Conservation (phyloP, 176 grass and related monocot species). For the Puccinellia tenuiflora region DNA sequence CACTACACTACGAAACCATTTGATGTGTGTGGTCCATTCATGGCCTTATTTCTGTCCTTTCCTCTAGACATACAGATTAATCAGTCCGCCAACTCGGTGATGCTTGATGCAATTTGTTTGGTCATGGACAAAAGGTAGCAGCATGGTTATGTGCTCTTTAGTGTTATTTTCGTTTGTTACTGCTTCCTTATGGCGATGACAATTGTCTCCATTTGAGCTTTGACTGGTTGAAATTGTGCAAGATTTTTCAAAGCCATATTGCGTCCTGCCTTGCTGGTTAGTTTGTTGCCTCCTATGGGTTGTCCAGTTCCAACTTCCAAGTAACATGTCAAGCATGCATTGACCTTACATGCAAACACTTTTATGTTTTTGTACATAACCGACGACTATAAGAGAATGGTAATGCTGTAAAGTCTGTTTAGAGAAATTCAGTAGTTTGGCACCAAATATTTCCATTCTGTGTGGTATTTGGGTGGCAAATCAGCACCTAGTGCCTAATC, state of each 20-base stretch:
- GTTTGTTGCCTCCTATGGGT: neutral
- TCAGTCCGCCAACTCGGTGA: neutral
- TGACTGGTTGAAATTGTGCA: no score
- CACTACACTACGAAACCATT: conserved; percentile 56
- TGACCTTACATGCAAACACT: neutral
- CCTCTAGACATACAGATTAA: neutral
- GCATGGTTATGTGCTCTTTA: neutral
- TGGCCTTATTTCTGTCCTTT: neutral
- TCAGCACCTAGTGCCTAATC: neutral
- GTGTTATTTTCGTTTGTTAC: neutral
- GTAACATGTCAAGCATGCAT: neutral
- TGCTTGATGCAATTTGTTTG: neutral
- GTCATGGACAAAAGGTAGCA: neutral
- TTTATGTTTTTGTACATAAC: neutral
- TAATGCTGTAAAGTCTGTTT: neutral
- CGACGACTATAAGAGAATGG: neutral
- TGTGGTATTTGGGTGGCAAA: neutral
- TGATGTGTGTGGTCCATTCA: neutral
- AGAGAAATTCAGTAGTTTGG: neutral
- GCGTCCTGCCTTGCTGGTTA: neutral
- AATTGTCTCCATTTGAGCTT: neutral
- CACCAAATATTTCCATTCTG: neutral
- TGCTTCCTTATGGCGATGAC: neutral
- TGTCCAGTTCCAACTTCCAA: neutral
- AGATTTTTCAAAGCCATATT: neutral